Conservation (phyloP, 2,329 filamentous ascomycete genomes). For the Diplodia scrobiculata region DNA sequence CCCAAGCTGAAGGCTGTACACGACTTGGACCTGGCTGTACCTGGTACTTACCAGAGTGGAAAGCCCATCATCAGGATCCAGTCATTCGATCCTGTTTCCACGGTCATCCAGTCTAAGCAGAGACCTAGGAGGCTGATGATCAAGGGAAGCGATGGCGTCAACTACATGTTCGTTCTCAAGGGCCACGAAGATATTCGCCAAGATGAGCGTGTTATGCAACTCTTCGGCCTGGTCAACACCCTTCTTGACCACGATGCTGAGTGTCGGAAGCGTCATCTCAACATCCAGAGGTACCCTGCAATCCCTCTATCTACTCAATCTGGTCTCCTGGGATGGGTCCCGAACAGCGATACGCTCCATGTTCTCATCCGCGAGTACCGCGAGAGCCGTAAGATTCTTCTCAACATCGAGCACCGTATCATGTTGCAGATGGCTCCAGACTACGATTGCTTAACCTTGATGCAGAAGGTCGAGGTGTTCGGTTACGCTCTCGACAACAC, state of each 20-base stretch:
- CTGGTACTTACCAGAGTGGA: conserved; percentile 84
- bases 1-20: conserved; percentile 84
- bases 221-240: conserved; percentile 97
- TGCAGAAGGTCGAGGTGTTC: conserved; percentile 99
- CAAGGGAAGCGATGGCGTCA: conserved; percentile 82
- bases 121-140: conserved; percentile 85
- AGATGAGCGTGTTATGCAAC: conserved; percentile 98
- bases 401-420: conserved; percentile 99
- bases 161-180: conserved; percentile 89
- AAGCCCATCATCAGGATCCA: conserved; percentile 80
- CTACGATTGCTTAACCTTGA: conserved; percentile 96
- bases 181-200: conserved; percentile 99
- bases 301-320: conserved; percentile 97
- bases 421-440: conserved; percentile 99
- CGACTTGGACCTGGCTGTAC: conserved; percentile 90
- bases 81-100: conserved; percentile 86
- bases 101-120: conserved; percentile 96
- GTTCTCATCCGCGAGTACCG: conserved; percentile 96
- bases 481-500: conserved; percentile 99
- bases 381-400: conserved; percentile 92
- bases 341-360: conserved; percentile 95
- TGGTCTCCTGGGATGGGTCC: conserved; percentile 92
- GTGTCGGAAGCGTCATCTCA: conserved; percentile 94
- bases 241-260: conserved; percentile 91
- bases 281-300: conserved; percentile 93